phyloP scores from a whole-genome alignment of 306 rosid genomes.

The Rubus idaeus region DNA sequence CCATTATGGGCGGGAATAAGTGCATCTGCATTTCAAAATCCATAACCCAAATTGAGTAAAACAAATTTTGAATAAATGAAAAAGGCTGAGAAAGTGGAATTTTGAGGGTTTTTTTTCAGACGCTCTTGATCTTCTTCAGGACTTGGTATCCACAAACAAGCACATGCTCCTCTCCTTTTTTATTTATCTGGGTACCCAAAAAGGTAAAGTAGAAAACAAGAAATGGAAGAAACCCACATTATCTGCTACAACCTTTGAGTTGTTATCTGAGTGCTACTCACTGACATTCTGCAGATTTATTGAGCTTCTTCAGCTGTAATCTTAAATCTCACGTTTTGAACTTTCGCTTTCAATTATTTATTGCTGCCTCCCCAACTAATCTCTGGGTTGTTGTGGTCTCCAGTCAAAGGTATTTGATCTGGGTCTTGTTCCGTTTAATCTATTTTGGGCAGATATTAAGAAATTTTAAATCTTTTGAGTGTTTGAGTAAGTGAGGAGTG shows the following conservation, averaged over 20 bases:
- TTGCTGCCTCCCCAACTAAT: conserved; percentile 27
- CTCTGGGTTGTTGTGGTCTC: conserved; percentile 34
- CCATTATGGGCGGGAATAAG: conserved; percentile 13
- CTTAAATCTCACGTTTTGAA: conserved; percentile 34
- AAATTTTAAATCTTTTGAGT: background rate
- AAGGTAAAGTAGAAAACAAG: conserved; percentile 42
- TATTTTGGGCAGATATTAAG: background rate
- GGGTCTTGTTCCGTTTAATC: conserved; percentile 24
- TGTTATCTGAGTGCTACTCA: conserved; percentile 25
- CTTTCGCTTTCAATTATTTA: conserved; percentile 30
- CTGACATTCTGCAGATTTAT: conserved; percentile 48
- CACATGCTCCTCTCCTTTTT: conserved; percentile 47
- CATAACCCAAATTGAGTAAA: background rate
- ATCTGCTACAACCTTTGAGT: conserved; percentile 22
- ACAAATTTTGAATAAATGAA: conserved; percentile 4
- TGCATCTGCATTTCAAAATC: background rate
- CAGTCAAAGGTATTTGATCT: conserved; percentile 56
- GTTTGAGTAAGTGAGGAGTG: conserved; percentile 16
- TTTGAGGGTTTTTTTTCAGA: conserved; percentile 18
- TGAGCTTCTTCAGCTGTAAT: conserved; percentile 19
- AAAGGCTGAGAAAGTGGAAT: conserved; percentile 56
- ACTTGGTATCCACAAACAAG: conserved; percentile 35
- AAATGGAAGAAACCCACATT: conserved; percentile 35
- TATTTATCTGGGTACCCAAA: conserved; percentile 16
- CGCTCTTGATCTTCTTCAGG: conserved; percentile 52